Conservation (phyloP, 1,284 basidiomycete species). For the Cerrena zonata region DNA sequence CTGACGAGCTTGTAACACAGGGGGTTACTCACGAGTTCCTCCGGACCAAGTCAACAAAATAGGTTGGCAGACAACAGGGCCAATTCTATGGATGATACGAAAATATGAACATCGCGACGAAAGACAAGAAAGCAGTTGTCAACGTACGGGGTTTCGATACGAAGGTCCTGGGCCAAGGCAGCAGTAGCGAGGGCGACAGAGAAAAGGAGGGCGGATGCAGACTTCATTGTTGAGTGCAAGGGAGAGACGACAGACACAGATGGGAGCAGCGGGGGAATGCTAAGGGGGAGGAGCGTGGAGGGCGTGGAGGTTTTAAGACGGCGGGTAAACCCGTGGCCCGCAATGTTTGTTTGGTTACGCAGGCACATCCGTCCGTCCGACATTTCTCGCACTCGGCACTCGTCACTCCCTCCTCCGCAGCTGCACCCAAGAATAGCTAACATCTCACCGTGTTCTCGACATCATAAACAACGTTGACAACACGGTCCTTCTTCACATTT, state of each 20-base stretch:
- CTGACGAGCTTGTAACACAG: background rate
- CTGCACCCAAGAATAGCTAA: too few relatives aligned
- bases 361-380: background rate
- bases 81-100: slow-evolving; percentile 12
- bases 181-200: slow-evolving; percentile 19
- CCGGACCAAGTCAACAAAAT: slow-evolving; percentile 22
- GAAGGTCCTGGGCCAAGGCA: slow-evolving; percentile 20
- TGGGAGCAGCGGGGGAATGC: slow-evolving; percentile 10
- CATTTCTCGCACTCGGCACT: slow-evolving; percentile 1
- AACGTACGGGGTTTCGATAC: slow-evolving; percentile 29
- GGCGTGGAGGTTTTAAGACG: background rate
- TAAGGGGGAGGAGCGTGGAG: slow-evolving; percentile 8
- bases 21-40: slow-evolving; percentile 19
- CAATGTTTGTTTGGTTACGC: background rate
- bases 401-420: background rate
- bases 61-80: slow-evolving; percentile 23
- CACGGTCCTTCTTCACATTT: too few relatives aligned
- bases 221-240: slow-evolving; percentile 12
- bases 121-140: background rate
- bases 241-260: slow-evolving; percentile 4
- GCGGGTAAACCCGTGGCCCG: slow-evolving; percentile 1
- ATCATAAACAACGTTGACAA: too few relatives aligned
- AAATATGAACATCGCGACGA: background rate
- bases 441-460: too few relatives aligned
- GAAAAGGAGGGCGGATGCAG: slow-evolving; percentile 19